phyloP scores from a whole-genome alignment of 1,284 basidiomycete genomes.

The Trametes versicolor region DNA sequence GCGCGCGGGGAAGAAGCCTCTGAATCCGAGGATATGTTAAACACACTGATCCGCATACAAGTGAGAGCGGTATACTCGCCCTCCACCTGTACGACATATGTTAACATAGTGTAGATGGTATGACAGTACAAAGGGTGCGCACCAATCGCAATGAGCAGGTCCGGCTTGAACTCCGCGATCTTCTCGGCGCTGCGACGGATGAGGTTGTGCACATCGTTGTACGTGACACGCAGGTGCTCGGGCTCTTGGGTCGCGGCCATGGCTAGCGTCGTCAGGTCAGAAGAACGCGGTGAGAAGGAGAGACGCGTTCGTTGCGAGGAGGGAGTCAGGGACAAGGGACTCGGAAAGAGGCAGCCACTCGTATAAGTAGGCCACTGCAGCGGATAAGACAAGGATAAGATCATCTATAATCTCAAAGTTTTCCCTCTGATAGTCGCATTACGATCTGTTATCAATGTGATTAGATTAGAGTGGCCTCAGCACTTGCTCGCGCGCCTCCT shows the following conservation, averaged over 20 bases:
- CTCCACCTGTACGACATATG: slow-evolving; percentile 76
- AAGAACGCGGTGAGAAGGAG: not conserved
- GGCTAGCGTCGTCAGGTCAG: slow-evolving; percentile 14
- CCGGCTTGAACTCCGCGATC: slow-evolving; percentile 79
- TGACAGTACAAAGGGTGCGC: slow-evolving; percentile 34
- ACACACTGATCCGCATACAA: slow-evolving; percentile 25
- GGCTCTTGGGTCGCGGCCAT: slow-evolving; percentile 49
- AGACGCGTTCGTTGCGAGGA: not conserved
- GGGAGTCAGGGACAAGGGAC: not conserved
- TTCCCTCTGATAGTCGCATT: slow-evolving; percentile 3
- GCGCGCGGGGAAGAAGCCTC: slow-evolving; percentile 94
- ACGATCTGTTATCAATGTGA: not conserved
- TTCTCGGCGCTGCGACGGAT: slow-evolving; percentile 68
- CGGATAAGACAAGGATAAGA: slow-evolving; percentile 19
- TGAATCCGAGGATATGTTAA: slow-evolving; percentile 45
- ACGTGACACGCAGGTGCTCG: slow-evolving; percentile 75
- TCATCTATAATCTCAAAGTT: slow-evolving; percentile 20
- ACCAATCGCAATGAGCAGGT: slow-evolving; percentile 86
- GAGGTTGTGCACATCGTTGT: slow-evolving; percentile 88
- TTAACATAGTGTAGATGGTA: not conserved
- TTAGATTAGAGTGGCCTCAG: too few species aligned
- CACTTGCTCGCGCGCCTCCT: too few species aligned
- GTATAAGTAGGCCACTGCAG: not conserved
- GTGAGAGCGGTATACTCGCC: slow-evolving; percentile 59
- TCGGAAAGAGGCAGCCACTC: not conserved